These are phyloP conservation scores for Clohesyomyces aquaticus DNA, from an alignment of 495 filamentous ascomycete genomes.

Conservation along the genomic window DNA sequence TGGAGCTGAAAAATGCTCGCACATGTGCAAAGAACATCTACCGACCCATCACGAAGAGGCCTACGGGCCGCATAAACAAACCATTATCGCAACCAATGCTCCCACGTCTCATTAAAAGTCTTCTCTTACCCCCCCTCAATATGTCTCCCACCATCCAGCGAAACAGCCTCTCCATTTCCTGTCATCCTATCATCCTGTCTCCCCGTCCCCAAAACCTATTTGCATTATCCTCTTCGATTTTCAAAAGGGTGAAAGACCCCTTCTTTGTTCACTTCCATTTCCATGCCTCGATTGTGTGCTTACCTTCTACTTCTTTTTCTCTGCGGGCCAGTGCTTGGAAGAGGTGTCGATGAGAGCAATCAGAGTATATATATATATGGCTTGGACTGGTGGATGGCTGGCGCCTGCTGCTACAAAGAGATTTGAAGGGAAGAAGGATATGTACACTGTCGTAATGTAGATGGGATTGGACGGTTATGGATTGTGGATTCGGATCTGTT, in stretches of 20 bases:
- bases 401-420: constrained; percentile 8
- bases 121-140: neutral
- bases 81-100: constrained; percentile 4
- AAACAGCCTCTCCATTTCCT: constrained; percentile 6
- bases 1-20: constrained; percentile 36
- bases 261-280: constrained; percentile 13
- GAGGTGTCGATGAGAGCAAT: constrained; percentile 32
- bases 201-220: neutral
- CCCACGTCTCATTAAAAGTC: neutral
- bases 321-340: constrained; percentile 24
- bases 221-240: constrained; percentile 16
- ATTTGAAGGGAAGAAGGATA: constrained; percentile 3
- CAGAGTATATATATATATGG: constrained; percentile 32
- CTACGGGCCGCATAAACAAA: constrained; percentile 22
- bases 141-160: neutral
- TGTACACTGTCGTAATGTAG: constrained; percentile 40
- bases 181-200: constrained; percentile 1
- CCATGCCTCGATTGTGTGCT: constrained; percentile 21
- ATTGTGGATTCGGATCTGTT: constrained; percentile 20
- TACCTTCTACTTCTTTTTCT: constrained; percentile 33
- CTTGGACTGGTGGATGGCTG: constrained; percentile 1
- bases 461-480: constrained; percentile 10
- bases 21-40: constrained; percentile 34
- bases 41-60: constrained; percentile 31
- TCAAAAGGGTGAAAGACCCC: constrained; percentile 14